These are phyloP conservation scores for Rhodotorula graminis DNA, from an alignment of 768 basidiomycete genomes.

Conservation along the genomic window DNA sequence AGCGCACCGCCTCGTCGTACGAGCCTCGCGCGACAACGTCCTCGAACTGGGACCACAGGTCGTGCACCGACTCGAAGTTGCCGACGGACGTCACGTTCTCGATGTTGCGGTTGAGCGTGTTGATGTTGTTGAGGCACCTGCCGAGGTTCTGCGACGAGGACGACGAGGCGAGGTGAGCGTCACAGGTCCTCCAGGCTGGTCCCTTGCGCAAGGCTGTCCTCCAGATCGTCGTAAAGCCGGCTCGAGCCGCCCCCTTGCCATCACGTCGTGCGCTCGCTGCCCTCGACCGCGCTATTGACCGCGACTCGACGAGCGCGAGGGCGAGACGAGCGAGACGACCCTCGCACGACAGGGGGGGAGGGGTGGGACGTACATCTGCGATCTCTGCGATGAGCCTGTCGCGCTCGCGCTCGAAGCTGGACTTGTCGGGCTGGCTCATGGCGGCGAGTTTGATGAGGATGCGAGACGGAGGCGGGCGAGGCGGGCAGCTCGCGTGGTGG, in stretches of 20 bases:
- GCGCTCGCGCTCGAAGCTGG: slow-evolving; percentile 30
- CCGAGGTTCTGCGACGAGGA: slow-evolving; percentile 17
- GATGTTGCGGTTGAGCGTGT: slow-evolving; percentile 39
- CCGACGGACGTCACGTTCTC: slow-evolving; percentile 31
- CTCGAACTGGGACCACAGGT: slow-evolving; percentile 31
- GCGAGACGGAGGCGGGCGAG: neutral
- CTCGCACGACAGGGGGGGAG: neutral
- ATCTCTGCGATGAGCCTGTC: slow-evolving; percentile 34
- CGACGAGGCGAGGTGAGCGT: neutral
- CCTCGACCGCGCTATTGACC: neutral
- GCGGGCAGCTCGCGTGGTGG: neutral
- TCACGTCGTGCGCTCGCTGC: neutral
- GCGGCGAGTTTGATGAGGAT: neutral
- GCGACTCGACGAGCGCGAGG: neutral
- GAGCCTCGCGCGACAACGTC: slow-evolving; percentile 21
- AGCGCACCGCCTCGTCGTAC: slow-evolving; percentile 1
- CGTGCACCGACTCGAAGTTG: slow-evolving; percentile 25
- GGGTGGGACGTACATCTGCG: slow-evolving; percentile 25
- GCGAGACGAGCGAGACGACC: neutral
- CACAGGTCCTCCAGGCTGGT: too few species aligned
- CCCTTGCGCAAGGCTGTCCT: too few species aligned
- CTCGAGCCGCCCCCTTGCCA: too few species aligned
- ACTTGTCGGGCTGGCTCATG: slow-evolving; percentile 14
- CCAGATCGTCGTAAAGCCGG: neutral
- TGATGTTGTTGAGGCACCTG: slow-evolving; percentile 21